These are phyloP conservation scores for Podospora pseudoanserina DNA, from an alignment of 495 filamentous ascomycete genomes.

Conservation along the genomic window DNA sequence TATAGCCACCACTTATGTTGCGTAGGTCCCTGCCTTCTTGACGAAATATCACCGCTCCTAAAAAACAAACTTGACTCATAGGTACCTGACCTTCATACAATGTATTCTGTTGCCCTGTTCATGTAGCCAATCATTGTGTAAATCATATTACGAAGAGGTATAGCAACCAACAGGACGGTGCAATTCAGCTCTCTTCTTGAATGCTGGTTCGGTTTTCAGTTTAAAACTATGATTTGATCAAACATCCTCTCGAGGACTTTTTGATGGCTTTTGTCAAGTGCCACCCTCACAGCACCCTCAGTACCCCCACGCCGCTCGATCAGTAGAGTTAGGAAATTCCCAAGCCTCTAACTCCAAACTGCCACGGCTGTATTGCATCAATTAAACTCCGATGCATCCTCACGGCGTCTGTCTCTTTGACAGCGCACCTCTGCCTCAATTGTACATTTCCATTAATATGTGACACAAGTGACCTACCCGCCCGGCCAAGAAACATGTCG, in stretches of 20 bases:
- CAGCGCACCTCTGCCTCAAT: background rate
- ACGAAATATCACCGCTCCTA: background rate
- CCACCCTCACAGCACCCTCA: background rate
- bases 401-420: background rate
- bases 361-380: background rate
- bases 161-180: too few species aligned
- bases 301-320: background rate
- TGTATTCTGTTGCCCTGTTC: background rate
- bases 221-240: background rate
- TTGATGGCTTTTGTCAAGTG: background rate
- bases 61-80: background rate
- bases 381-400: background rate
- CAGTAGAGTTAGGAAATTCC: background rate
- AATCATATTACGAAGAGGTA: too few species aligned
- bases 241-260: background rate
- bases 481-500: background rate
- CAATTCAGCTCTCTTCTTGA: background rate
- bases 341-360: background rate
- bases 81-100: background rate
- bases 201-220: background rate
- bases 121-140: too few species aligned
- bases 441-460: background rate
- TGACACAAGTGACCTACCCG: background rate
- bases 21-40: background rate
- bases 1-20: background rate